A percentile compares a stretch with the other conserved stretches of the same genome.
Conservation (phyloP, 73 alveolate species). For the Tetrahymena borealis region DNA sequence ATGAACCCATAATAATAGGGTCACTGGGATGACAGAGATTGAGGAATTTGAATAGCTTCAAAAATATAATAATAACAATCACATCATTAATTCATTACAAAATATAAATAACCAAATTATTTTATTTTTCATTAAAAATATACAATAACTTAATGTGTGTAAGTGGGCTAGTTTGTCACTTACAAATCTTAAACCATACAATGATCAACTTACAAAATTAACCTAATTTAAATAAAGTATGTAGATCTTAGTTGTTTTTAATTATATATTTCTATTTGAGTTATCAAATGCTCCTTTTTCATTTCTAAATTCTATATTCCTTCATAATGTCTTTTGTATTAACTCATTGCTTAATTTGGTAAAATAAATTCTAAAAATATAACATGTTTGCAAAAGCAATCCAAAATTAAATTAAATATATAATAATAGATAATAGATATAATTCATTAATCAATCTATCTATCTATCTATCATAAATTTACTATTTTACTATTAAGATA, state of each 20-base stretch:
- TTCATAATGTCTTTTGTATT: not conserved
- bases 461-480: too few species aligned
- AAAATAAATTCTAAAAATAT: too few species aligned
- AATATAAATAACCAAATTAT: not conserved
- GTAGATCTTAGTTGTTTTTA: not conserved
- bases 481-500: too few species aligned
- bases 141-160: not conserved
- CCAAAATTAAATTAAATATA: too few species aligned
- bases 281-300: not conserved
- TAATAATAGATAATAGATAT: too few species aligned
- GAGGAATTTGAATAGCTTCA: slow-evolving; percentile 2
- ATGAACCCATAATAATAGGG: slow-evolving; percentile 32
- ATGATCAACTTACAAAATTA: not conserved
- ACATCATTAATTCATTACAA: not conserved
- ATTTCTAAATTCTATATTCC: not conserved
- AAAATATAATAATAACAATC: not conserved
- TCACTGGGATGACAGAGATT: slow-evolving; percentile 40
- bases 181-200: not conserved
- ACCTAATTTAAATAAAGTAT: not conserved
- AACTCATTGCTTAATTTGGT: too few species aligned
- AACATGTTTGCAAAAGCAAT: too few species aligned
- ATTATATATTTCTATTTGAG: not conserved
- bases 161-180: not conserved
- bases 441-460: too few species aligned
- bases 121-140: not conserved